Evolutionary conservation across 495 filamentous ascomycete species (phyloP), one percentile per base, ranked within the genome.

Genomic region (Letharia lupina): DNA sequence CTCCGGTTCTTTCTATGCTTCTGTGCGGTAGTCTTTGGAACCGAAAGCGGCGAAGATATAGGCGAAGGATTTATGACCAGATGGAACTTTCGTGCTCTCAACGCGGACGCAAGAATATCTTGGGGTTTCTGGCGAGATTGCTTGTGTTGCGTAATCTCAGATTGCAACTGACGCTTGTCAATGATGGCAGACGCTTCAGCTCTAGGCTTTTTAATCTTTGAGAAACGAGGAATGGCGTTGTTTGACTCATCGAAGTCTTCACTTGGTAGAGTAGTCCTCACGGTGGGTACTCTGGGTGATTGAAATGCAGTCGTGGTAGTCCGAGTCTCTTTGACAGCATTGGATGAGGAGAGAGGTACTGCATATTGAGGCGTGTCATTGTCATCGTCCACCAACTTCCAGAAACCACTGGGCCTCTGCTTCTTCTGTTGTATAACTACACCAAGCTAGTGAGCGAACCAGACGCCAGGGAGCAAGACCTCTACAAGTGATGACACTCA

Each of bases 401-500:
- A 68, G 52, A 62, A 40, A 7, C 54, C 52, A 52, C 66, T 68
- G 16, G 62, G 59, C 60, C 69, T 70, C 18, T 62, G 35, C 40
- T 60, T 67, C 63, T 69, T 69, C 33, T 41, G 16, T 42, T 60
- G 63, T 47, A 71, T 66, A 33, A 69, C 69, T 71, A 48, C 23
- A 18, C 13, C 13, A 5, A 45, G 48, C 35, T 33, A 54, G 61
- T 50, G n/a, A 57, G 56, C 44, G 50, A 40, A 33, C 33, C 60
- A 64, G 40, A 31, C 20, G 20, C 45, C 18, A 18, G 20, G 35
- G 16, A 28, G 48, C 48, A 28, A 12, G n/a, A 23, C n/a, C 31
- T 42, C 10, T 8, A 12, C 5, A 44, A 15, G 9, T 4, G 20
- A 50, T 28, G 31, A 40, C 68, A 72, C 80, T 68, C 80, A 84